These are phyloP conservation scores for Cladophialophora psammophila DNA, from an alignment of 2,329 filamentous ascomycete species.

Conservation along the genomic window DNA sequence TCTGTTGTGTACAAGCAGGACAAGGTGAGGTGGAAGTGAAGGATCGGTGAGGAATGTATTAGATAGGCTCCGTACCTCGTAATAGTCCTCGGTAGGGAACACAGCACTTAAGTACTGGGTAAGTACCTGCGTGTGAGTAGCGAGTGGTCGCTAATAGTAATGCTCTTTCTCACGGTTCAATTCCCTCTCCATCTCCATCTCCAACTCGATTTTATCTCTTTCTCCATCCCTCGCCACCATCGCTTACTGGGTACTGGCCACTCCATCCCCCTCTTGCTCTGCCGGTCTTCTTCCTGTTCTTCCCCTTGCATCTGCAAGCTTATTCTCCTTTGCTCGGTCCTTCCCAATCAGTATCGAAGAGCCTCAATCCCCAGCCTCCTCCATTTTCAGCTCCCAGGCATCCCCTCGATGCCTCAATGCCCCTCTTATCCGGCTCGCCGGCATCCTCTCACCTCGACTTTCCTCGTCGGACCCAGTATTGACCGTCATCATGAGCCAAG, in stretches of 20 bases:
- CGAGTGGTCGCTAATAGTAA: too few species aligned
- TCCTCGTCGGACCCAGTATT: conserved; percentile 8
- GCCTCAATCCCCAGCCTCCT: conserved; percentile 17
- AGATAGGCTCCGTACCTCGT: background rate
- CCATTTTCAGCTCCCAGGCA: background rate
- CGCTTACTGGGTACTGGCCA: conserved; percentile 3
- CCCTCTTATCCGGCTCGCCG: background rate
- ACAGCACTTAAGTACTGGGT: too few species aligned
- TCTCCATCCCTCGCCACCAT: background rate
- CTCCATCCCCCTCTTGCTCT: conserved; percentile 3
- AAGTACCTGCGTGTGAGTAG: too few species aligned
- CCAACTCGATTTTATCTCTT: background rate
- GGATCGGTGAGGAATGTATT: background rate
- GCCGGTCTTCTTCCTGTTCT: background rate
- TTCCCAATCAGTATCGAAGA: background rate
- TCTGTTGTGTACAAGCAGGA: background rate
- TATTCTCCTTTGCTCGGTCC: background rate
- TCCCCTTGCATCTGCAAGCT: conserved; percentile 7
- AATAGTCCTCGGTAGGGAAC: too few species aligned
- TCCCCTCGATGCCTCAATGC: too few species aligned
- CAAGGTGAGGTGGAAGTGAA: conserved; percentile 1
- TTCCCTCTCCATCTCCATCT: background rate
- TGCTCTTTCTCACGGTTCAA: too few species aligned
- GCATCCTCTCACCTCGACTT: background rate
- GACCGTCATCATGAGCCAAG: conserved; percentile 4